Conservation (phyloP, 148 eudicot species). For the Heliosperma pusillum region DNA sequence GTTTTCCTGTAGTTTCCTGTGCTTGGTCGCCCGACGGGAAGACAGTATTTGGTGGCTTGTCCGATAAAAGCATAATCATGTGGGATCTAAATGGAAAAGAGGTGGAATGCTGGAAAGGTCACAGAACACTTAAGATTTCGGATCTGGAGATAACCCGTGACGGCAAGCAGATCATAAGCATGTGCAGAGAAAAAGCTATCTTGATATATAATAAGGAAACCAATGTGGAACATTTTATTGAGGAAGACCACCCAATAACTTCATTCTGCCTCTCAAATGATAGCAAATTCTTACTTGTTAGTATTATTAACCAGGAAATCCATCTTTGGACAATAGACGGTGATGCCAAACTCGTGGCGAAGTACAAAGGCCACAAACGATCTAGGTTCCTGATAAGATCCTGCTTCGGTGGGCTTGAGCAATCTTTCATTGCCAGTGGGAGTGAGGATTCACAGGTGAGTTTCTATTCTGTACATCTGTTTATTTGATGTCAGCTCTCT, state of each 20-base stretch:
- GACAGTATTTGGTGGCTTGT: conserved; percentile 47
- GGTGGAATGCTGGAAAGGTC: conserved; percentile 71
- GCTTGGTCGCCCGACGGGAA: conserved; percentile 77
- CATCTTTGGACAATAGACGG: conserved; percentile 83
- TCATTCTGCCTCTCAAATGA: conserved; percentile 74
- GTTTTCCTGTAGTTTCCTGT: conserved; percentile 64
- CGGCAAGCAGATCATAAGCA: conserved; percentile 58
- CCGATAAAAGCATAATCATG: conserved; percentile 69
- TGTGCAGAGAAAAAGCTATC: conserved; percentile 52
- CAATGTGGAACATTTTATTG: conserved; percentile 50
- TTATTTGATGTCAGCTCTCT: not conserved
- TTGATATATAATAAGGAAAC: conserved; percentile 54
- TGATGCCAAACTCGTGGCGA: conserved; percentile 42
- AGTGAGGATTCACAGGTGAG: conserved; percentile 94
- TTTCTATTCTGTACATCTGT: not conserved
- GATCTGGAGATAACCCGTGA: conserved; percentile 58
- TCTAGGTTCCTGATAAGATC: conserved; percentile 68
- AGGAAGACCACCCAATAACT: conserved; percentile 65
- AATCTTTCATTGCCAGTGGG: conserved; percentile 92
- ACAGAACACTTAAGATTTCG: conserved; percentile 46
- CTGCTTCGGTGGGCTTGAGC: conserved; percentile 84
- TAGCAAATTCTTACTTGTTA: conserved; percentile 60
- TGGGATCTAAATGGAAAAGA: conserved; percentile 84
- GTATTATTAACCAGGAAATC: conserved; percentile 66
- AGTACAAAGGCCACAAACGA: conserved; percentile 78